A percentile compares a stretch with the other conserved stretches of the same genome.
These are phyloP conservation scores for Hyparrhenia diplandra DNA, from an alignment of 176 grass and related monocot species.

Conservation along the genomic window DNA sequence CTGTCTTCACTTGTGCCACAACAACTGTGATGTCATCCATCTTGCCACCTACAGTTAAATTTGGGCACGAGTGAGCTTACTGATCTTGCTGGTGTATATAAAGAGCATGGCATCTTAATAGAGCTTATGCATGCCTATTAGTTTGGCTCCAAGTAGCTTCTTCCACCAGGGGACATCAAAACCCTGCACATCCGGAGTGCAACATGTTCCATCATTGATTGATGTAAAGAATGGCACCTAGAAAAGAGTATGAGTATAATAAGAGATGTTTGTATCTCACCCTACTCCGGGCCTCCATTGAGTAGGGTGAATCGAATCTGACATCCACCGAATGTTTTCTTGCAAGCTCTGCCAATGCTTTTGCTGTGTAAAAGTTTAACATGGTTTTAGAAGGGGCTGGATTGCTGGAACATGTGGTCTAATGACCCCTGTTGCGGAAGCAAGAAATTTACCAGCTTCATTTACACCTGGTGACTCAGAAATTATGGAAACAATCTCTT, in stretches of 20 bases:
- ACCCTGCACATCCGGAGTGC: slow-evolving; percentile 51
- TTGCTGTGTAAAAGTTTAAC: slow-evolving; percentile 39
- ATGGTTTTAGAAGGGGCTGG: neutral
- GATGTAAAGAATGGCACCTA: neutral
- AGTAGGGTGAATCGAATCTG: slow-evolving; percentile 92
- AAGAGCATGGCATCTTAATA: neutral
- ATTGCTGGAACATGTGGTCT: neutral
- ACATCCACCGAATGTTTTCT: slow-evolving; percentile 80
- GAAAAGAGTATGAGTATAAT: neutral
- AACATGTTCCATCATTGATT: neutral
- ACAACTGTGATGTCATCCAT: slow-evolving; percentile 92
- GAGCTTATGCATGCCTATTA: slow-evolving; percentile 39
- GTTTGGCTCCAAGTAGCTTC: slow-evolving; percentile 77
- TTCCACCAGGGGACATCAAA: slow-evolving; percentile 83
- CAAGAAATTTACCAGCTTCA: slow-evolving; percentile 66
- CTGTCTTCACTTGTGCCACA: slow-evolving; percentile 53
- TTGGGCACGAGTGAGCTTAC: neutral
- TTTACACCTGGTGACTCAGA: slow-evolving; percentile 52
- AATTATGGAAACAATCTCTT: slow-evolving; percentile 66
- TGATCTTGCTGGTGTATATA: neutral
- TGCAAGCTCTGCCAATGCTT: slow-evolving; percentile 71
- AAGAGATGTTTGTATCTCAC: slow-evolving; percentile 23
- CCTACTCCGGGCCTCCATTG: slow-evolving; percentile 70
- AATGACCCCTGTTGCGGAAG: neutral
- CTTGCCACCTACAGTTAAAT: slow-evolving; percentile 71